Base-by-base conservation (phyloP, 306 rosid genomes). In the Cyclanthera cordifolia region DNA sequence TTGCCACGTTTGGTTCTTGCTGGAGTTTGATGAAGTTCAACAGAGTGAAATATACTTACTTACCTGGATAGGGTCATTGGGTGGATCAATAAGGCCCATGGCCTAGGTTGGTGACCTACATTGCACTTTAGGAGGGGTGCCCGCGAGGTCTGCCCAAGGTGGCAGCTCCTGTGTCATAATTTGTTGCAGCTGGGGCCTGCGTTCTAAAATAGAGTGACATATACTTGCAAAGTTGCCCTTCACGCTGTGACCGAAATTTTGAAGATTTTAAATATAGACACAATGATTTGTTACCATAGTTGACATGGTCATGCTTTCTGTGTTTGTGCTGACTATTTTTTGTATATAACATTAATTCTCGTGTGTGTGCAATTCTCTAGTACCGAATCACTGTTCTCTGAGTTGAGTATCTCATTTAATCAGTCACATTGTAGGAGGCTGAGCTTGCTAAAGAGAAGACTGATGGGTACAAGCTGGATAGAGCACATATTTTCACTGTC, bases 361-460 rank as follows among this genome's bases (percentile, higher is more conserved):
- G 0, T 23, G 60, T 3, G n/a, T 54, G 60, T 3, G n/a, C 24
- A 21, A 10, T 54, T 12, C 1, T 54, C 34, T 24, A 20, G 25
- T 24, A 0, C 7, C 4, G 49, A 45, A 45, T 45, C 4, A 3
- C 16, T 45, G n/a, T n/a, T 20, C 52, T 19, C 16, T 67, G 55
- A 15, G 25, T 49, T 16, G 53, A 15, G 41, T 20, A 48, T 49
- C 57, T 45, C 41, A 67, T 23, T 67, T 48, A 53, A 20, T 67
- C 48, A 16, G 13, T 49, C 20, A 21, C 48, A 21, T 69, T 73
- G 24, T 72, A 92, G 97, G 97, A 89, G 79, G 97, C 97, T 5
- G 96, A 89, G 73, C 87, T 89, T 56, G 97, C 96, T 25, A 89
- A 72, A 70, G 97, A 89, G 81, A 88, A 81, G 80, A 87, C 92